Percentiles rank a stretch among this genome's conserved stretches.
Conservation (phyloP, 805 yeast genomes). For the Candida tallmaniae region DNA sequence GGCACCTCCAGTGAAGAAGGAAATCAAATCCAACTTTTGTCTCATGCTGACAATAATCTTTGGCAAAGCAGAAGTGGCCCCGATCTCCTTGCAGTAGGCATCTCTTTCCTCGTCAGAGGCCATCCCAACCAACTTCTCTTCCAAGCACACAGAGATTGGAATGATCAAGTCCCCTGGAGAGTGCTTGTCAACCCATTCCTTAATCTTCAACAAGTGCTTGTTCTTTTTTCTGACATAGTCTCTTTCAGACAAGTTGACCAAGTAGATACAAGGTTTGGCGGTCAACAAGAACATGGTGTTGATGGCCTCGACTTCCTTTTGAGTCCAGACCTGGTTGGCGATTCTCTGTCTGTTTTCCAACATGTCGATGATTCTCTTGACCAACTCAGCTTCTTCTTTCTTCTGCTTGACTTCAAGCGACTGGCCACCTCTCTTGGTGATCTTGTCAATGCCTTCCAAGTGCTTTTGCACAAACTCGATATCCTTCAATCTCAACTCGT, state of each 20-base stretch:
- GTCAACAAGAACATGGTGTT: slow-evolving; percentile 84
- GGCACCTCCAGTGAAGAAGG: slow-evolving; percentile 94
- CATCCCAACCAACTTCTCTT: slow-evolving; percentile 87
- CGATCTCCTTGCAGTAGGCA: slow-evolving; percentile 69
- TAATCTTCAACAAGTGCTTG: slow-evolving; percentile 75
- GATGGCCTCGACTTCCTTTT: slow-evolving; percentile 87
- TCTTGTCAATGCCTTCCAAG: slow-evolving; percentile 71
- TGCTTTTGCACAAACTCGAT: slow-evolving; percentile 88
- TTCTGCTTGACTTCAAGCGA: slow-evolving; percentile 83
- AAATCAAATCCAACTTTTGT: slow-evolving; percentile 75
- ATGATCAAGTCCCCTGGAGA: slow-evolving; percentile 85
- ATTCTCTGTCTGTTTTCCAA: slow-evolving; percentile 85
- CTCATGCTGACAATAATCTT: slow-evolving; percentile 85
- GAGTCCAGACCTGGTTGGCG: slow-evolving; percentile 81
- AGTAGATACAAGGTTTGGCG: slow-evolving; percentile 92
- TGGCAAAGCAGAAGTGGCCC: slow-evolving; percentile 79
- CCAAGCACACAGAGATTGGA: slow-evolving; percentile 89
- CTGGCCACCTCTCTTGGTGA: slow-evolving; percentile 84
- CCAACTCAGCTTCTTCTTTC: slow-evolving; percentile 78
- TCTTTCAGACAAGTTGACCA: slow-evolving; percentile 83
- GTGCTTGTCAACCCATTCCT: slow-evolving; percentile 84
- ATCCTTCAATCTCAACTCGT: slow-evolving; percentile 93
- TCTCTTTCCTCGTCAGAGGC: slow-evolving; percentile 77
- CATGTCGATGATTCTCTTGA: slow-evolving; percentile 66
- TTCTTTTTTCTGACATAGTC: slow-evolving; percentile 87